A percentile compares a stretch with the other conserved stretches of the same genome.
These are phyloP conservation scores for Apocynum venetum DNA, from an alignment of 257 asterid genomes.

Conservation along the genomic window DNA sequence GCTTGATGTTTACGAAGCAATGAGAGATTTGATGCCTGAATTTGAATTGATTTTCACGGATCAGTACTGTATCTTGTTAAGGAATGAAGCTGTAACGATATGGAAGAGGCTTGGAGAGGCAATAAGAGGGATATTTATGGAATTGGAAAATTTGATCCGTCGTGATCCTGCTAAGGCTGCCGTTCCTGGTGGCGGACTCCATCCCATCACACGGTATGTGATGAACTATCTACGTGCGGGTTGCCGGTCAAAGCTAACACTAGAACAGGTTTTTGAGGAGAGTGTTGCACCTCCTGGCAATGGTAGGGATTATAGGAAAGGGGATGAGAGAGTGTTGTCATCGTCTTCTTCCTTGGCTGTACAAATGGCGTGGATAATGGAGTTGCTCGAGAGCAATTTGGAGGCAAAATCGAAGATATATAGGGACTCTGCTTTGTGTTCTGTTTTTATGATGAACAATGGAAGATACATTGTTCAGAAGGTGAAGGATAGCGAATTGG, in stretches of 20 bases:
- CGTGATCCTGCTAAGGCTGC: constrained; percentile 84
- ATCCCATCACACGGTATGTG: constrained; percentile 91
- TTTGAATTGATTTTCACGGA: constrained; percentile 77
- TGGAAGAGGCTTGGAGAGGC: constrained; percentile 93
- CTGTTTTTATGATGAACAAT: constrained; percentile 89
- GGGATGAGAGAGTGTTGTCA: constrained; percentile 48
- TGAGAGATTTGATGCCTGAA: constrained; percentile 87
- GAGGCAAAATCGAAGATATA: constrained; percentile 85
- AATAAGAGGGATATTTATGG: constrained; percentile 87
- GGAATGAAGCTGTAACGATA: constrained; percentile 73
- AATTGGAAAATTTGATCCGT: constrained; percentile 84
- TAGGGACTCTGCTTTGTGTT: constrained; percentile 63
- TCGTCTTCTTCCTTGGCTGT: constrained; percentile 58
- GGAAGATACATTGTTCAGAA: constrained; percentile 84
- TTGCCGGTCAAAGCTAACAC: constrained; percentile 66
- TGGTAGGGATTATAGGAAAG: constrained; percentile 50
- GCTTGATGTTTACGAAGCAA: constrained; percentile 80
- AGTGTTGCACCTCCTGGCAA: constrained; percentile 27
- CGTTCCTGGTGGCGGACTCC: constrained; percentile 88
- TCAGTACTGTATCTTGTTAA: constrained; percentile 64
- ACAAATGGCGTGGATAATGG: constrained; percentile 91
- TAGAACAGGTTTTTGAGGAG: constrained; percentile 89
- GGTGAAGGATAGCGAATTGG: constrained; percentile 75
- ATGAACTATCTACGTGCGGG: constrained; percentile 97
- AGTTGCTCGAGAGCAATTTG: constrained; percentile 83